Conservation (phyloP, 345 rosid genomes). For the Pistacia integerrima region DNA sequence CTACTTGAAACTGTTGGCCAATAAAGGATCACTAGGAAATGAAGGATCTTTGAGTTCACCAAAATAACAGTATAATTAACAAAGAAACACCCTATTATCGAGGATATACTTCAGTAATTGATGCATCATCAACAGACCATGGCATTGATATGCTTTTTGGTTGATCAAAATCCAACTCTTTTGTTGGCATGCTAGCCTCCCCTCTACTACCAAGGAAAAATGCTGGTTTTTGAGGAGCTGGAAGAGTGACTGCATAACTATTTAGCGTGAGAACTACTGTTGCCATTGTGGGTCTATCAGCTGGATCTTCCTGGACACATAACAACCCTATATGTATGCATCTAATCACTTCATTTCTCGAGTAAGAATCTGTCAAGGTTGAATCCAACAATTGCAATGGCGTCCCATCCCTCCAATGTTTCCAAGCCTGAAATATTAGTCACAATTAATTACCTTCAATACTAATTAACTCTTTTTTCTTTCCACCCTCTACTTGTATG, state of each 20-base stretch:
- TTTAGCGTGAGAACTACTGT: slow-evolving; percentile 26
- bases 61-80: too few relatives aligned
- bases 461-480: too few relatives aligned
- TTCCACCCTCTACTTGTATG: too few relatives aligned
- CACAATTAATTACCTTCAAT: too few relatives aligned
- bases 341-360: slow-evolving; percentile 48
- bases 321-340: slow-evolving; percentile 57
- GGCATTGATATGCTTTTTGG: neutral
- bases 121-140: slow-evolving; percentile 12
- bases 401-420: too few relatives aligned
- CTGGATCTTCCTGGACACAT: slow-evolving; percentile 56
- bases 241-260: slow-evolving; percentile 42
- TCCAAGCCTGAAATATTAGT: too few relatives aligned
- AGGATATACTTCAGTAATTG: slow-evolving; percentile 8
- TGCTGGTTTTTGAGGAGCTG: slow-evolving; percentile 39
- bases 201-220: slow-evolving; percentile 24
- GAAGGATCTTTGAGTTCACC: too few relatives aligned
- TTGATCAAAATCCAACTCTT: neutral
- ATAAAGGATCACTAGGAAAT: too few relatives aligned
- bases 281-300: slow-evolving; percentile 28
- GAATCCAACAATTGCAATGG: too few relatives aligned
- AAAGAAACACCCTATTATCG: neutral
- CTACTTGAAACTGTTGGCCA: too few relatives aligned
- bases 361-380: slow-evolving; percentile 24
- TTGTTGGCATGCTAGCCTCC: neutral